Conservation (phyloP, 345 rosid genomes). For the Boechera retrofracta region DNA sequence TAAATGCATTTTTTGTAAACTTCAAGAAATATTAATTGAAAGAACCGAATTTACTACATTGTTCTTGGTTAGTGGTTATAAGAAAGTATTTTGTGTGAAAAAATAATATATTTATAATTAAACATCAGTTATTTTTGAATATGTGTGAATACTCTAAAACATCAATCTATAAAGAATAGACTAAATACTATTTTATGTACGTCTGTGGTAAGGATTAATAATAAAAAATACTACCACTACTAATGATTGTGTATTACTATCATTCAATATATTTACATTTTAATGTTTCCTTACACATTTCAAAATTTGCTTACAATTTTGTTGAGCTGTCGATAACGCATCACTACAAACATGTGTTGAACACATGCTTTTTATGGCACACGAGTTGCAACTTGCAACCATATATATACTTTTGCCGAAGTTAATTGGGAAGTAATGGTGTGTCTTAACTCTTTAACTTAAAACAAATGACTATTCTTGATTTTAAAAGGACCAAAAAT, state of each 20-base stretch:
- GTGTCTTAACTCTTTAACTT: background rate
- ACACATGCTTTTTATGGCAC: conserved; percentile 6
- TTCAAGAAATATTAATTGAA: too few relatives aligned
- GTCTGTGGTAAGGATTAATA: background rate
- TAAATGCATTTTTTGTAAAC: too few relatives aligned
- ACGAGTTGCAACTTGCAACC: conserved; percentile 10
- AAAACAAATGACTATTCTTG: background rate
- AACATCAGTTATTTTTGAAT: too few relatives aligned
- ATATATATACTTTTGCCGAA: background rate
- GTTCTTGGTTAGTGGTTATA: too few relatives aligned
- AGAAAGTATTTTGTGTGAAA: too few relatives aligned
- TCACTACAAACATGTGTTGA: background rate
- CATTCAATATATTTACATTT: background rate
- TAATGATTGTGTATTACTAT: background rate
- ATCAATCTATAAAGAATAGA: too few relatives aligned
- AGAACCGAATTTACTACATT: too few relatives aligned
- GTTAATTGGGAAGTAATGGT: background rate
- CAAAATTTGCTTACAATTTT: background rate
- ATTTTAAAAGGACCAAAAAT: too few relatives aligned
- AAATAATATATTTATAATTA: too few relatives aligned
- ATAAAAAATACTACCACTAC: background rate
- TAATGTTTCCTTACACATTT: background rate
- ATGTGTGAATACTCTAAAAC: too few relatives aligned
- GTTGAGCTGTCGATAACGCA: background rate
- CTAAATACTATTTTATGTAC: background rate